Evolutionary conservation across 768 basidiomycete genomes (phyloP), one percentile per base, ranked within the genome.

Genomic region (Trametes meyenii): DNA sequence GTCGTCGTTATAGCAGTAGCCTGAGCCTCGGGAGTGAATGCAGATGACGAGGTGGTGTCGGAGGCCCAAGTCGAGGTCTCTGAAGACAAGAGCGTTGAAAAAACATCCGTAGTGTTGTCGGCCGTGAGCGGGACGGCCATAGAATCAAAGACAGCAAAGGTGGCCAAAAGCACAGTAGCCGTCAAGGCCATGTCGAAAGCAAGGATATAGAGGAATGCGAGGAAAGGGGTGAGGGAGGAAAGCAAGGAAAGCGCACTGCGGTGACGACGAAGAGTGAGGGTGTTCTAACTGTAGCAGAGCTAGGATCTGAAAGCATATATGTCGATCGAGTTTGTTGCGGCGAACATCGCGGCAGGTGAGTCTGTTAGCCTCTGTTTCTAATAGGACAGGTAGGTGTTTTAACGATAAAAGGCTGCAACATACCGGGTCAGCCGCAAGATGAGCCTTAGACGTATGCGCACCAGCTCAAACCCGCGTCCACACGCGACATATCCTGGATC

Each of bases 141-240:
- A 36, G 50, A 29, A 23, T 61, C 49, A 12, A 64, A 50, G 43
- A 55, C 21, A 19, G 55, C 54, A 33, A 61, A 52, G 8, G 59
- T 16, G 8, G 55, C 55, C 43, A 61, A 46, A 26, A 64, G 38
- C 29, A 64, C 43, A n/a, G 55, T 54, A 54, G 59, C 59, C 59
- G 38, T 64, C 59, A 61, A 64, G 55, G 63, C 63, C 63, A 64
- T 64, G 19, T 45, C 54, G 58, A 57, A 58, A 48, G 55, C 50
- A 44, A 42, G 14, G 24, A 6, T 33, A 60, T 10, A 46, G 29
- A 33, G 29, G 29, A 33, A 33, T 33, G 29, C 29, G n/a, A 33
- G 21, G 44, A 7, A 50, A 43, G 36, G 35, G 54, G 56, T 38
- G 26, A 49, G 42, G 38, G 38, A 52, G 23, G 14, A 43, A 44